Conservation (phyloP, 768 basidiomycete genomes). For the Tylopilus felleus region DNA sequence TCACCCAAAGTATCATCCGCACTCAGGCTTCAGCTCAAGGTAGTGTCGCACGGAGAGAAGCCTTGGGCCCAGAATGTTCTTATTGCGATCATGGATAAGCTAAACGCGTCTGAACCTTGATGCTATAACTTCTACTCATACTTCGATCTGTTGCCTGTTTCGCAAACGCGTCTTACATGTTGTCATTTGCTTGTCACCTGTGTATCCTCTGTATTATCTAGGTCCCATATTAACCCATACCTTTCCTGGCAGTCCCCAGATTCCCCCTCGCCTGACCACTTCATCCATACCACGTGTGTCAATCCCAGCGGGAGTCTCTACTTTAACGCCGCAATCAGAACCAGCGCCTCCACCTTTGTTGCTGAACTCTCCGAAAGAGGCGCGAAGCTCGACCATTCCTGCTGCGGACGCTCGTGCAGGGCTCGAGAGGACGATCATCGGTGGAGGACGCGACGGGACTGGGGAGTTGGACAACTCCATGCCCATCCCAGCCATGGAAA, state of each 20-base stretch:
- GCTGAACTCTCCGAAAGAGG: slow-evolving; percentile 52
- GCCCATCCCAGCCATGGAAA: slow-evolving; percentile 30
- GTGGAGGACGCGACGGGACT: slow-evolving; percentile 37
- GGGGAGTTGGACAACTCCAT: slow-evolving; percentile 33
- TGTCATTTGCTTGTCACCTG: not conserved
- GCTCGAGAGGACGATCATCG: slow-evolving; percentile 61
- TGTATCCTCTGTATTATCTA: slow-evolving; percentile 8
- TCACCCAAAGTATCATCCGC: slow-evolving; percentile 19
- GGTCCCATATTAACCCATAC: slow-evolving; percentile 42
- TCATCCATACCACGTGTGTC: slow-evolving; percentile 62
- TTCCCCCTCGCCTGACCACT: slow-evolving; percentile 66
- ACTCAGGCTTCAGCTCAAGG: slow-evolving; percentile 23
- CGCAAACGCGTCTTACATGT: not conserved
- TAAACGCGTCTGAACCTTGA: slow-evolving; percentile 14
- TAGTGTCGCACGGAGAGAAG: slow-evolving; percentile 23
- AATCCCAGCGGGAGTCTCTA: slow-evolving; percentile 38
- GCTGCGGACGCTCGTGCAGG: slow-evolving; percentile 64
- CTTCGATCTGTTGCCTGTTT: not conserved
- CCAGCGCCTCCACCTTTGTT: slow-evolving; percentile 9
- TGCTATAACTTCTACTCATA: not conserved
- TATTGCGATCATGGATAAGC: slow-evolving; percentile 23
- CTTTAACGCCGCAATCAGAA: slow-evolving; percentile 23
- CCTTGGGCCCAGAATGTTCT: slow-evolving; percentile 25
- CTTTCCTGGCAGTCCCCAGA: slow-evolving; percentile 64
- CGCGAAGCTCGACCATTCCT: slow-evolving; percentile 62